Conservation (phyloP, 2,329 filamentous ascomycete species). For the Onygenales sp. region DNA sequence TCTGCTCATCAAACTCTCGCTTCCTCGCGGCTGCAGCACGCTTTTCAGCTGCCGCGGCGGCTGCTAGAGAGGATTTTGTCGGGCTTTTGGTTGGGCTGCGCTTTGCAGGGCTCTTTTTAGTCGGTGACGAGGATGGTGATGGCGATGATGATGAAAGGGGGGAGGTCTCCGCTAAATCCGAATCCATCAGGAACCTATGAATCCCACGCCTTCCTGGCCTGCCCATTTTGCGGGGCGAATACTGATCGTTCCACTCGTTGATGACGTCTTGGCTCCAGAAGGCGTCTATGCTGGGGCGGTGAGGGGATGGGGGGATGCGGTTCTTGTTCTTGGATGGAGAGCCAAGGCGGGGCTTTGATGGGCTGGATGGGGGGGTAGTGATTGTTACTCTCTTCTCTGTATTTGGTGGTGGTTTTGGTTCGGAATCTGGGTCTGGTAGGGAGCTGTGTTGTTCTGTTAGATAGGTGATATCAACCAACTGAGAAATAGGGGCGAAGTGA, state of each 20-base stretch:
- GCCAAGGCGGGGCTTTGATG: slow-evolving; percentile 31
- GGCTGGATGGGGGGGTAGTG: slow-evolving; percentile 35
- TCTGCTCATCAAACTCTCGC: slow-evolving; percentile 45
- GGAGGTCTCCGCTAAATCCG: slow-evolving; percentile 17
- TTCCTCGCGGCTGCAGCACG: slow-evolving; percentile 27
- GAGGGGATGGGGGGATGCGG: slow-evolving; percentile 40
- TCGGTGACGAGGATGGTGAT: neutral
- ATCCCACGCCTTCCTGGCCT: slow-evolving; percentile 6
- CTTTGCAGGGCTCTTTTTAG: slow-evolving; percentile 1
- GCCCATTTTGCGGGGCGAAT: slow-evolving; percentile 40
- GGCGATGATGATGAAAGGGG: neutral
- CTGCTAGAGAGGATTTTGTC: slow-evolving; percentile 19
- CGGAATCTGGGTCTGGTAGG: neutral
- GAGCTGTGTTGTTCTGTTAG: neutral
- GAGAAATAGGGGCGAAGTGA: neutral
- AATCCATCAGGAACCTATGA: slow-evolving; percentile 22
- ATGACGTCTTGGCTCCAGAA: slow-evolving; percentile 46
- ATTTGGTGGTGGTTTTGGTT: neutral
- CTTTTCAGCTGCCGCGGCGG: slow-evolving; percentile 21
- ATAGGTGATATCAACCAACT: neutral
- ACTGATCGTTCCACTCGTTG: slow-evolving; percentile 46
- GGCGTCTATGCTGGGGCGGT: slow-evolving; percentile 41
- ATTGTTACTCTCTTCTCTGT: neutral
- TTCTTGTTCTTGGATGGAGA: slow-evolving; percentile 39
- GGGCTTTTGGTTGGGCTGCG: slow-evolving; percentile 13